Evolutionary conservation across 2,329 filamentous ascomycete genomes (phyloP), one percentile per base, ranked within the genome.

Genomic region (Aspergillus aculeatus): DNA sequence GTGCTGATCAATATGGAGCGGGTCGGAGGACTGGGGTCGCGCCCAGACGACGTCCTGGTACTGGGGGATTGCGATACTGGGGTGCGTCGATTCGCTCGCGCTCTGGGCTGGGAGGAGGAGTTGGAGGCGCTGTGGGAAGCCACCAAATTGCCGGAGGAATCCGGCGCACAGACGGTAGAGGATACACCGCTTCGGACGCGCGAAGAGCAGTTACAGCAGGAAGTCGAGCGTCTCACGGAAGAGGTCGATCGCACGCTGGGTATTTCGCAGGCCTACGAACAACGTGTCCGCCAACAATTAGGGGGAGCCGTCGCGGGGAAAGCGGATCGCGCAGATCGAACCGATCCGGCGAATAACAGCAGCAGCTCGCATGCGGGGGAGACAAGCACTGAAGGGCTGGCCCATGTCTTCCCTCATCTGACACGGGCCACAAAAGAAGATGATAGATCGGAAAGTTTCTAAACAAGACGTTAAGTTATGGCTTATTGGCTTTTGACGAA

Each of bases 1-100:
- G 78, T 99, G 2, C 81, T 99, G 21, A 90, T 99, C 75, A 99
- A 99, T 73, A 83, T 89, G 77, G 91, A 97, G 74, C 80, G 80
- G 38, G 95, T 96, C 0, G 94, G 95, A 0, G 85, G 85, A 21
- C 73, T 99, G 38, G 95, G 95, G 0, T 83, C 83, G 7, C 81
- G 91, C 26, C 73, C 88, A 0, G 93, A 99, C 70, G 95, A 99
- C 76, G 93, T 99, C 0, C 71, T 96, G 5, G 75, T 91, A 41
- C 80, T 98, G 2, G 92, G 89, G 1, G 87, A 92, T 67, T 97
- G 93, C 73, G 94, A 99, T 73, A 81, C 81, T 0, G 92, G 92
- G 0, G 89, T 98, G 1, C 83, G 89, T 56, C 87, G 85, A 72
- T 81, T 99, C 38, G 93, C 94, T 1, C 82, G 89, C 64, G 87